Evolutionary conservation across 2,329 filamentous ascomycete species (phyloP).

Genomic region (Xylaria sp.): DNA sequence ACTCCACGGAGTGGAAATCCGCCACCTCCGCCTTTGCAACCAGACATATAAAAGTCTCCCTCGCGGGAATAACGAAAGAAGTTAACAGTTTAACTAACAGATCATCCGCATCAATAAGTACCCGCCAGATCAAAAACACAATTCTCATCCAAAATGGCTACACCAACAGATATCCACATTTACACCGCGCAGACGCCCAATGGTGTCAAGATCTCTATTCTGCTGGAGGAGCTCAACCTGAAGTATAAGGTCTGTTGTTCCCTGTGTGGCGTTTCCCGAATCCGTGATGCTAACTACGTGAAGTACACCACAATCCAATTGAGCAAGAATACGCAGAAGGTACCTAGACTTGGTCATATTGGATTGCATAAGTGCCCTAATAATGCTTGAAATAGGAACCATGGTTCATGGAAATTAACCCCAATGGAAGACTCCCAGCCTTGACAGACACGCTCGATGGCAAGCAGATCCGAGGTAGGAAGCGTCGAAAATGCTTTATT

Average conservation of each 20-base stretch:
- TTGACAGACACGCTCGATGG: conserved; percentile 84
- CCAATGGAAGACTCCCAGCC: conserved; percentile 91
- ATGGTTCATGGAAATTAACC: conserved; percentile 92
- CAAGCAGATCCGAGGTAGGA: conserved; percentile 66
- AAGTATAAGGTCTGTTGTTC: conserved; percentile 73
- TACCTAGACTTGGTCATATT: conserved; percentile 18
- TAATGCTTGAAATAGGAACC: conserved; percentile 58
- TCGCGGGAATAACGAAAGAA: background rate
- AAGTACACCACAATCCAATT: conserved; percentile 73
- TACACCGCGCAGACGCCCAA: conserved; percentile 89
- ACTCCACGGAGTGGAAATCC: too few species aligned
- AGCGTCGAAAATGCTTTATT: background rate
- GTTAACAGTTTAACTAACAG: too few species aligned
- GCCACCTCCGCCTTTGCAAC: background rate
- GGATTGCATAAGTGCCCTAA: conserved; percentile 4
- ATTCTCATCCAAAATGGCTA: conserved; percentile 54
- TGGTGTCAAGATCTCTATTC: conserved; percentile 88
- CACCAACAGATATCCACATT: conserved; percentile 74
- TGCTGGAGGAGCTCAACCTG: conserved; percentile 84
- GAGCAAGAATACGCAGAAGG: conserved; percentile 79
- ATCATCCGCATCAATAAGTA: conserved; percentile 32
- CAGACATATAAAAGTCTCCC: conserved; percentile 8
- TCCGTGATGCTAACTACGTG: conserved; percentile 7
- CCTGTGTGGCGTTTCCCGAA: too few species aligned
- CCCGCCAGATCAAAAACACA: conserved; percentile 38